Evolutionary conservation across 2,329 filamentous ascomycete genomes (phyloP), one percentile per base, ranked within the genome.

Genomic region (Rosellinia necatrix): DNA sequence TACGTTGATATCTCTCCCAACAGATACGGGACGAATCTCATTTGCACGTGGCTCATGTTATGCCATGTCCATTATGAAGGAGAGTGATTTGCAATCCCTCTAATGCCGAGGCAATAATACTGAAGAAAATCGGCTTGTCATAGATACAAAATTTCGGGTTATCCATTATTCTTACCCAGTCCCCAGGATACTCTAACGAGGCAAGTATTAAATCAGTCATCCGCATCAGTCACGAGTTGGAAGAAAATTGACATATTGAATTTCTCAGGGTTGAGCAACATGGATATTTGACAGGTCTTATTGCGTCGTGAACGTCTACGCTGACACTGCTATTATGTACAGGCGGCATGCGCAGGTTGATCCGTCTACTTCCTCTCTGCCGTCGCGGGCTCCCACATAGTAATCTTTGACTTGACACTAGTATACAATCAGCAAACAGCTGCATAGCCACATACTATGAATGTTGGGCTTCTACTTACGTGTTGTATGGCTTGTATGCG

Each of bases 401-500:
- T 70, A 49, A 83, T 66, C 76, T 85, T 85, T 35, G 81, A 71
- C 70, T 82, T 83, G 29, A 72, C 74, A 17, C 82, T 85, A 13
- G 13, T 53, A 10, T 1, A 40, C 3, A 56, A 66, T 73, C 53
- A 67, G 62, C 25, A 27, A 29, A 8, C 42, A 10, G 12, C 13
- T 17, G 27, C 48, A 42, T 38, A 58, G 61, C 49, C 21, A 8
- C 15, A 24, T 13, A 10, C n/a, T n/a, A n/a, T 59, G 19, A 5
- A 8, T 22, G 15, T 7, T 6, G 32, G n/a, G 19, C 21, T 13
- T 21, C 19, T 15, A 87, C 92, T 75, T 76, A 97, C 92, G 94
- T 99, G 79, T 81, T 96, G 78, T 97, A 99, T 29, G 94, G 86
- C 81, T 90, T 96, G 81, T 87, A 99, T 35, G 92, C 92, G 56